Percentiles rank a stretch among this genome's conserved stretches.
These are phyloP conservation scores for Lepidium didymum DNA, from an alignment of 345 rosid genomes.

Conservation along the genomic window DNA sequence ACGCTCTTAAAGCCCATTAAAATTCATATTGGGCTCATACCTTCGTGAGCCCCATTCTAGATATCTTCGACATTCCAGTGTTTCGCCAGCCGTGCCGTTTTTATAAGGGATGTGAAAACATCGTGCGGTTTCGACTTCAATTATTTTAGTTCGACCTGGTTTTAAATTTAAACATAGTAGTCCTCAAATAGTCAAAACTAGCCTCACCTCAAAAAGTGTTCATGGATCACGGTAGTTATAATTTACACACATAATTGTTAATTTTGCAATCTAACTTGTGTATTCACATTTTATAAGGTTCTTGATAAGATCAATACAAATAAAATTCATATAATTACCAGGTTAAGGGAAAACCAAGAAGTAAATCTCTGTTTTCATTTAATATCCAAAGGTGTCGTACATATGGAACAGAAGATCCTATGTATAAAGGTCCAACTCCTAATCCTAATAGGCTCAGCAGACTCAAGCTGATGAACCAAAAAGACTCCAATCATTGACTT, in stretches of 20 bases:
- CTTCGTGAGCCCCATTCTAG: not conserved
- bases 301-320: not conserved
- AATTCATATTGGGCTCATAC: not conserved
- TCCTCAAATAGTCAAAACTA: no score
- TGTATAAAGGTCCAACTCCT: not conserved
- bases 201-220: not conserved
- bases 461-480: constrained; percentile 36
- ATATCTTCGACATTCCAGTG: not conserved
- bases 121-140: constrained; percentile 10
- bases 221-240: not conserved
- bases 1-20: constrained; percentile 6
- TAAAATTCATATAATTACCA: not conserved
- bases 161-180: no score
- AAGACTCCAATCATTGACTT: constrained; percentile 70
- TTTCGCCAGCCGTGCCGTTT: not conserved
- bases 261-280: not conserved
- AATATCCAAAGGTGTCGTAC: not conserved
- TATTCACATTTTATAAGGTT: not conserved
- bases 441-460: not conserved
- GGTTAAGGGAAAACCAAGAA: not conserved
- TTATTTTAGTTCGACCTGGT: no score
- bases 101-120: not conserved
- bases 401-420: not conserved
- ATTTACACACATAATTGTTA: no score
- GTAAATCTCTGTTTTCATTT: not conserved